Base-by-base conservation (phyloP, 2,329 filamentous ascomycete genomes). In the Arthrobotrys sinensis region DNA sequence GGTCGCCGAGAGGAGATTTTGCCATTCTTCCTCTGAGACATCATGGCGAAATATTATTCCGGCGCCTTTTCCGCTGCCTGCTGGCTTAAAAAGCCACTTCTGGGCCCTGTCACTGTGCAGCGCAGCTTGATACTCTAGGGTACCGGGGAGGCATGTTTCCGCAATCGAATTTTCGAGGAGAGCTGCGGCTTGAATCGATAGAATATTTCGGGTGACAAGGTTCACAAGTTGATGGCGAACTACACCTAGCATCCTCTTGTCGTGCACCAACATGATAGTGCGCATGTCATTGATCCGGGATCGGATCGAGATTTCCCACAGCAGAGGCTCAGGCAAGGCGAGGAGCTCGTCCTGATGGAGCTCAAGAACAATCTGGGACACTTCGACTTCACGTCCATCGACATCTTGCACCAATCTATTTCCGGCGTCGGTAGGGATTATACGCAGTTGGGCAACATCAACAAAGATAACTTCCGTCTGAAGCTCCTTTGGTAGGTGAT, bases 171-270 rank as follows among this genome's bases (percentile, higher is more conserved):
- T 83, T 83, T 1, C 67, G 65, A 24, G 81, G 73, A 7, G 85
- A 78, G 7, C 64, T 11, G 68, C 68, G 8, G 38, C 48, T 24
- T 63, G 46, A 3, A 28, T 48, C 1, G 69, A 73, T 4, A 70
- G 53, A 32, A 45, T 24, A 16, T 24, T 38, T 28, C 55, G 63
- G 1, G 48, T 16, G n/a, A 75, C 50, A 4, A 86, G 66, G 0
- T 50, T n/a, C 3, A 78, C 65, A 0, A 85, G 70, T 66, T 86
- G 84, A 60, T 85, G 83, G 38, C 80, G 82, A 3, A 86, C 76
- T 10, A 86, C 82, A 7, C 84, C 84, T 0, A 86, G 80, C 84
- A 86, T 85, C 1, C 85, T 83, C 75, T 86, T 86, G 79, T 86
- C 85, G 70, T 86, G 85, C 0, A 85, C 83, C 0, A 86, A 77